phyloP scores from a whole-genome alignment of 768 basidiomycete species.

The Cystofilobasidium capitatum region DNA sequence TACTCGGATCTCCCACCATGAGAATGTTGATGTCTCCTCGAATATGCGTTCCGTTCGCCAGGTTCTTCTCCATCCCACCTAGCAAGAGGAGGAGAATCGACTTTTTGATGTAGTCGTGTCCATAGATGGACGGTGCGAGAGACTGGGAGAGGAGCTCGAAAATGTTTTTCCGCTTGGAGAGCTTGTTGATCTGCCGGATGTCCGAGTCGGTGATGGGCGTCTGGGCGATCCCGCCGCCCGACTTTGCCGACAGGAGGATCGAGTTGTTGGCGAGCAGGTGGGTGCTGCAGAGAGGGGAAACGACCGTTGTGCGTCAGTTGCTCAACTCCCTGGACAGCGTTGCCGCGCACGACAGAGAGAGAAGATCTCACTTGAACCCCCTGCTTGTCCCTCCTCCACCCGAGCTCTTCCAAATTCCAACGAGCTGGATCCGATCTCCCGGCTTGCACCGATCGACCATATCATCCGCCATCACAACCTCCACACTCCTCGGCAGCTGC shows the following conservation, averaged over 20 bases:
- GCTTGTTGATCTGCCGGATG: constrained; percentile 89
- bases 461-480: constrained; percentile 92
- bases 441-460: constrained; percentile 96
- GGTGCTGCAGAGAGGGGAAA: constrained; percentile 50
- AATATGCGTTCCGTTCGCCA: constrained; percentile 94
- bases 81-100: constrained; percentile 86
- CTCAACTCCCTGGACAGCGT: too few species aligned
- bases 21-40: constrained; percentile 98
- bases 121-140: constrained; percentile 93
- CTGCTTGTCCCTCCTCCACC: constrained; percentile 74
- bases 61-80: constrained; percentile 94
- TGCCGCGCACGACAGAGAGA: background rate
- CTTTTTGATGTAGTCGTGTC: constrained; percentile 89
- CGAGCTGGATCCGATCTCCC: constrained; percentile 91
- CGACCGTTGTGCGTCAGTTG: background rate
- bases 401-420: constrained; percentile 86
- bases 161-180: constrained; percentile 75
- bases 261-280: constrained; percentile 90
- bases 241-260: constrained; percentile 85
- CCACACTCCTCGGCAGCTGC: constrained; percentile 88
- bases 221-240: constrained; percentile 89
- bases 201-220: constrained; percentile 83
- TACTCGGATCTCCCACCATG: constrained; percentile 99
- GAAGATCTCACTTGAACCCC: constrained; percentile 75
- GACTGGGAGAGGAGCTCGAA: constrained; percentile 84